Conservation (phyloP, 345 rosid species). For the Hibiscus trionum region DNA sequence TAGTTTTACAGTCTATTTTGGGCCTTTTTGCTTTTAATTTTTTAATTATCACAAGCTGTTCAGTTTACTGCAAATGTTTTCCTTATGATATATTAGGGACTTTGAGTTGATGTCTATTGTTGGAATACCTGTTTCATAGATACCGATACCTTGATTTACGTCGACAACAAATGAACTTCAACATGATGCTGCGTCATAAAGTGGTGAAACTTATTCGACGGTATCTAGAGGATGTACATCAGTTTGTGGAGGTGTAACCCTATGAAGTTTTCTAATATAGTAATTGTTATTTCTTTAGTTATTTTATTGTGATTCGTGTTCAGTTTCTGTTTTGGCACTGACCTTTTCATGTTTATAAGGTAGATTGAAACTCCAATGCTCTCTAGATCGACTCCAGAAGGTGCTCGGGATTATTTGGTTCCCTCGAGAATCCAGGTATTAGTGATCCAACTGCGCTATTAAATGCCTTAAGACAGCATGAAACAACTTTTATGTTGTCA, state of each 20-base stretch:
- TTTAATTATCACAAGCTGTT: neutral
- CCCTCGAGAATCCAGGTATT: conserved; percentile 98
- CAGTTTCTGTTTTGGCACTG: conserved; percentile 27
- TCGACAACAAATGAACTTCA: conserved; percentile 75
- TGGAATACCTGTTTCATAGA: conserved; percentile 26
- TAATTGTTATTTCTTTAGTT: neutral
- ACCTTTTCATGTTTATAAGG: conserved; percentile 42
- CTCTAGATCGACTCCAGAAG: conserved; percentile 95
- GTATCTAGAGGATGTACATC: conserved; percentile 77
- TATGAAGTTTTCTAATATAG: neutral
- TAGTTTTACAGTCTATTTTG: neutral
- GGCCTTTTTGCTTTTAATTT: neutral
- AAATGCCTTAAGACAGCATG: neutral
- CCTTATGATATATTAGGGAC: neutral
- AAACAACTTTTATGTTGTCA: neutral
- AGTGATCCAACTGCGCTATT: neutral
- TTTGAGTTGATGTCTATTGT: neutral
- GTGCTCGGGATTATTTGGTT: conserved; percentile 92
- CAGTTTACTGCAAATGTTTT: neutral
- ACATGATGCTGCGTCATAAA: conserved; percentile 72
- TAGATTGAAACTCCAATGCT: conserved; percentile 98
- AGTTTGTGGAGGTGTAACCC: conserved; percentile 66
- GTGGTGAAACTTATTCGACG: conserved; percentile 84
- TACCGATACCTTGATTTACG: conserved; percentile 92
- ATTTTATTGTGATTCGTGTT: neutral